Base-by-base conservation (phyloP, 2,329 filamentous ascomycete species). In the Fusarium secorum region DNA sequence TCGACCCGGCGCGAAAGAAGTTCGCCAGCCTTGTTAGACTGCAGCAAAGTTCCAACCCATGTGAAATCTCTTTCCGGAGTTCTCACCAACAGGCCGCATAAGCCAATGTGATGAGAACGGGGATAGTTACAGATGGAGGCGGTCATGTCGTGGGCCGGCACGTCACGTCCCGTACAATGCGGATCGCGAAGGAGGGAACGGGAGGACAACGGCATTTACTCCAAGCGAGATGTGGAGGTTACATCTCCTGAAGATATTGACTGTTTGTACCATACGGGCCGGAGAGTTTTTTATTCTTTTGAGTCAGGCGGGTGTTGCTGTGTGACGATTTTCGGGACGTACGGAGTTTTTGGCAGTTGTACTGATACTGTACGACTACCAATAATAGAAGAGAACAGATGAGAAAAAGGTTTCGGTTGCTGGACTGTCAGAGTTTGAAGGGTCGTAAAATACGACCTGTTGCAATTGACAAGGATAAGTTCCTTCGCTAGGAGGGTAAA, bases 161-260 rank as follows among this genome's bases (percentile, higher is more conserved):
- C 30, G 54, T 41, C 64, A 60, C 35, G 32, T 62, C 48, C 48
- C 17, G 46, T 33, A 62, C 39, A 30, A 28, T 44, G 42, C 62
- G 64, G 55, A 41, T 57, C 54, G 67, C 49, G 58, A 55, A 55
- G 45, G n/a, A 51, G 20, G 18, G 2, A 14, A 38, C 48, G 65
- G 60, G 44, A 69, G 49, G 64, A 68, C 49, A 64, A 51, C 58
- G 68, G 68, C 68, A 71, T 65, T 64, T 52, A 35, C 11, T 39
- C 17, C 28, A 68, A 54, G 54, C 58, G 54, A 68, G 33, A 64
- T 64, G 35, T 46, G 26, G 36, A 38, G 52, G 49, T 45, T 48
- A 33, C 41, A 46, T 36, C 18, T 38, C 41, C 24, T 36, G 26
- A 38, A 36, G 48, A 38, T 32, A 28, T 44, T 28, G 28, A 35